Percentiles rank a stretch among this genome's conserved stretches.
These are phyloP conservation scores for Phalaenopsis aphrodite DNA, from an alignment of 106 monocot species.

Conservation along the genomic window DNA sequence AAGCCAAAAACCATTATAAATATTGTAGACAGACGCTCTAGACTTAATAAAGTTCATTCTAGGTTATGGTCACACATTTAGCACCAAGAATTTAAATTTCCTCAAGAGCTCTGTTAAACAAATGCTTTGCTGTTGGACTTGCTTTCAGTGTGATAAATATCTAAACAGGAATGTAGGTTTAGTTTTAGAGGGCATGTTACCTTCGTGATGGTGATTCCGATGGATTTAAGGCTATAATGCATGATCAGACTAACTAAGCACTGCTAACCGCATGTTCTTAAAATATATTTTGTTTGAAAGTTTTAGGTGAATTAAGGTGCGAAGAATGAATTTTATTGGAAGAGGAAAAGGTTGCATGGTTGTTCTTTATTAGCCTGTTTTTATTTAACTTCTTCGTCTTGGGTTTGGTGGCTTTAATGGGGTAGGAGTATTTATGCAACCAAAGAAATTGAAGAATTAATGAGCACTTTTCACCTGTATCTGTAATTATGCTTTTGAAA, in stretches of 20 bases:
- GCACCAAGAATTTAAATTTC: conserved; percentile 2
- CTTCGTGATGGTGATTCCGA: background rate
- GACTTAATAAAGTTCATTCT: background rate
- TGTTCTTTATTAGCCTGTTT: background rate
- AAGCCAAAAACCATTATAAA: background rate
- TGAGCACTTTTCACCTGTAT: no score
- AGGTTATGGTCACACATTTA: background rate
- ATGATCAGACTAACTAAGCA: background rate
- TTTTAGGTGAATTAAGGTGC: background rate
- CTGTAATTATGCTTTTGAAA: no score
- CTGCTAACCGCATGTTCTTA: background rate
- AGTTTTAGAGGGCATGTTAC: background rate
- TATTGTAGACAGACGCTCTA: background rate
- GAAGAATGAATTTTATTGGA: background rate
- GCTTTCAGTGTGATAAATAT: conserved; percentile 4
- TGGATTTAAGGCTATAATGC: no score
- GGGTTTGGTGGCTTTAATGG: background rate
- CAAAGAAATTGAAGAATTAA: no score
- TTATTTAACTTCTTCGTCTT: background rate
- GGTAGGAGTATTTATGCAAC: no score
- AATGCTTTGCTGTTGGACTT: background rate
- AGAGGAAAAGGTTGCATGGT: background rate
- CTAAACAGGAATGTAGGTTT: background rate
- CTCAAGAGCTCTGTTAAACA: background rate
- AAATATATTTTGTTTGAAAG: background rate